These are phyloP conservation scores for Ogataea angusta DNA, from an alignment of 805 yeast genomes.

Conservation along the genomic window DNA sequence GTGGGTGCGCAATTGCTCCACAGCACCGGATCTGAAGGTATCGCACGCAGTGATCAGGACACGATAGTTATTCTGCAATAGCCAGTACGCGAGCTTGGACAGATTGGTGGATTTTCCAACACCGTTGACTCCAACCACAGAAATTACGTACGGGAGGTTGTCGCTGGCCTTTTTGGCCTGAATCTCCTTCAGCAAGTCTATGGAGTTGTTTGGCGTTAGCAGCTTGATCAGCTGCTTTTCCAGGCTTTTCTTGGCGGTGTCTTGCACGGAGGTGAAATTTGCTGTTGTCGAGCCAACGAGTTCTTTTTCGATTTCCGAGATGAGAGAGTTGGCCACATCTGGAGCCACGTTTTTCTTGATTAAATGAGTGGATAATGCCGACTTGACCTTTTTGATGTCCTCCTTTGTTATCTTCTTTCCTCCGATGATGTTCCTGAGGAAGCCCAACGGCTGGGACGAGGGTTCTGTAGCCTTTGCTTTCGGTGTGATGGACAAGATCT, in stretches of 20 bases:
- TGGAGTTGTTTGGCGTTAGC: constrained; percentile 87
- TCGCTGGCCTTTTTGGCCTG: constrained; percentile 41
- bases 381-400: constrained; percentile 64
- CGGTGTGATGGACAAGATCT: constrained; percentile 32
- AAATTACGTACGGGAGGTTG: constrained; percentile 80
- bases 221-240: constrained; percentile 68
- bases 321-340: constrained; percentile 72
- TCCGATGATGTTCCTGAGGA: constrained; percentile 60
- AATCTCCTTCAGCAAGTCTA: constrained; percentile 81
- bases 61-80: constrained; percentile 80
- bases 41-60: constrained; percentile 96
- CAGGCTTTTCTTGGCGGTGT: constrained; percentile 63
- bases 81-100: constrained; percentile 94
- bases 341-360: constrained; percentile 89
- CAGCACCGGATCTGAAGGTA: constrained; percentile 97
- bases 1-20: constrained; percentile 94
- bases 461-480: constrained; percentile 21
- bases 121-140: constrained; percentile 97
- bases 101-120: constrained; percentile 96
- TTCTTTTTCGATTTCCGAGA: constrained; percentile 65
- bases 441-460: constrained; percentile 49
- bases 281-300: constrained; percentile 71
- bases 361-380: constrained; percentile 68
- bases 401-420: constrained; percentile 62
- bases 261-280: constrained; percentile 68